phyloP scores from a whole-genome alignment of 1,284 basidiomycete genomes.

The Lignosus rhinocerotis region DNA sequence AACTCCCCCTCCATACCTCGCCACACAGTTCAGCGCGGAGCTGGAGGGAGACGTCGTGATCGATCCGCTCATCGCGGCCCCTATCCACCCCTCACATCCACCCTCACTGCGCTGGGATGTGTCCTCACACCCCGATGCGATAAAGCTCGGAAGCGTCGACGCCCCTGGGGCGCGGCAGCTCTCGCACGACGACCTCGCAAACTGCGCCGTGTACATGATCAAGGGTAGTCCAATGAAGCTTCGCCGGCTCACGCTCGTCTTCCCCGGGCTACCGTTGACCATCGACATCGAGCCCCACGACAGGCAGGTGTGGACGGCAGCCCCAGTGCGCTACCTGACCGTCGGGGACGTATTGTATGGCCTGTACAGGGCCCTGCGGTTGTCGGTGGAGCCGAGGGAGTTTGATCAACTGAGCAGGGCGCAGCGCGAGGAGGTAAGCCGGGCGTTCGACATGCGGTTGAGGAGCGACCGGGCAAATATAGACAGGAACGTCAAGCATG shows the following conservation, averaged over 20 bases:
- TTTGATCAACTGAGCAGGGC: constrained; percentile 2
- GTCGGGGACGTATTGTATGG: constrained; percentile 23
- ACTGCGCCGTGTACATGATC: constrained; percentile 10
- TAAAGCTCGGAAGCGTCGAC: constrained; percentile 16
- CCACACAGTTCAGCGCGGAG: neutral
- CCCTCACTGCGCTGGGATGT: constrained; percentile 20
- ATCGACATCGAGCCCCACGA: constrained; percentile 14
- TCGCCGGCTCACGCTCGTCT: constrained; percentile 5
- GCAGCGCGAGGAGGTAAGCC: constrained; percentile 9
- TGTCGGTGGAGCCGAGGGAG: constrained; percentile 11
- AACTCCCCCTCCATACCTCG: neutral
- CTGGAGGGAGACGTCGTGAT: constrained; percentile 4
- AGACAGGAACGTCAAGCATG: constrained; percentile 14
- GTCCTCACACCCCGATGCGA: constrained; percentile 11
- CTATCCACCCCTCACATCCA: constrained; percentile 1
- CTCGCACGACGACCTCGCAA: constrained; percentile 11
- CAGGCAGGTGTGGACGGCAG: constrained; percentile 8
- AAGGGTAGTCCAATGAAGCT: constrained; percentile 13
- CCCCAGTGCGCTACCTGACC: constrained; percentile 19
- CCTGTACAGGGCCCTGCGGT: constrained; percentile 20
- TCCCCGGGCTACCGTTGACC: constrained; percentile 14
- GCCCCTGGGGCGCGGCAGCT: constrained; percentile 1
- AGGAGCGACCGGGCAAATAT: constrained; percentile 13
- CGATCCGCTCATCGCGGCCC: constrained; percentile 15
- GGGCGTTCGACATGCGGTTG: constrained; percentile 20